phyloP scores from a whole-genome alignment of 2,329 filamentous ascomycete species.

The Trichoderma atroviride region DNA sequence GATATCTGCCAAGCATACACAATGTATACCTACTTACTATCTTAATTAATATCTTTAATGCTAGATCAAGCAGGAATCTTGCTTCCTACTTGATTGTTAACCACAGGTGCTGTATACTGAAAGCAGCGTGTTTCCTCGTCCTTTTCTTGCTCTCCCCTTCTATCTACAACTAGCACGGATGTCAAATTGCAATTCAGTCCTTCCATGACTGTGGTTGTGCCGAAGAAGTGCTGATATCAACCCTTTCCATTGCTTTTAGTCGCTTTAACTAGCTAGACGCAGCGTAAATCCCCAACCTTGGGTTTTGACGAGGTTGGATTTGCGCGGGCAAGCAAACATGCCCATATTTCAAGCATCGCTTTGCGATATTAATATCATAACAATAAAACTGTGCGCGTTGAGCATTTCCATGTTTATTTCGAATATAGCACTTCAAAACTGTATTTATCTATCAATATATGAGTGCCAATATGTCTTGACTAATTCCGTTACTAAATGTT shows the following conservation, averaged over 20 bases:
- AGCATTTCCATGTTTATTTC: background rate
- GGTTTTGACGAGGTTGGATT: conserved; percentile 25
- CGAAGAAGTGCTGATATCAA: conserved; percentile 97
- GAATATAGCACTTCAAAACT: background rate
- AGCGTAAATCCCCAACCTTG: conserved; percentile 30
- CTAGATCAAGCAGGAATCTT: background rate
- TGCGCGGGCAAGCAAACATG: conserved; percentile 38
- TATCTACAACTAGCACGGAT: conserved; percentile 76
- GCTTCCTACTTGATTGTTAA: background rate
- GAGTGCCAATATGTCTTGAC: background rate
- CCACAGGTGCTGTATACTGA: background rate
- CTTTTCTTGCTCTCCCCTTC: background rate
- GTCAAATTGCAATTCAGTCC: conserved; percentile 98
- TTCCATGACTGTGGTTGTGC: conserved; percentile 89
- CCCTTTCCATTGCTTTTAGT: conserved; percentile 37
- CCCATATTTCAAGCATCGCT: background rate
- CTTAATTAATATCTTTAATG: conserved; percentile 24
- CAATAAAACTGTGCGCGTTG: background rate
- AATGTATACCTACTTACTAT: conserved; percentile 20
- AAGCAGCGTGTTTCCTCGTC: background rate
- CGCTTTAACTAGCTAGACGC: conserved; percentile 35
- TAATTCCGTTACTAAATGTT: background rate
- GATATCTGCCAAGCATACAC: conserved; percentile 23
- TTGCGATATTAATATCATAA: background rate
- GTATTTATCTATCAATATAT: background rate